Percentiles rank a stretch among this genome's conserved stretches.
These are phyloP conservation scores for Colletotrichum lini DNA, from an alignment of 2,329 filamentous ascomycete genomes.

Conservation along the genomic window DNA sequence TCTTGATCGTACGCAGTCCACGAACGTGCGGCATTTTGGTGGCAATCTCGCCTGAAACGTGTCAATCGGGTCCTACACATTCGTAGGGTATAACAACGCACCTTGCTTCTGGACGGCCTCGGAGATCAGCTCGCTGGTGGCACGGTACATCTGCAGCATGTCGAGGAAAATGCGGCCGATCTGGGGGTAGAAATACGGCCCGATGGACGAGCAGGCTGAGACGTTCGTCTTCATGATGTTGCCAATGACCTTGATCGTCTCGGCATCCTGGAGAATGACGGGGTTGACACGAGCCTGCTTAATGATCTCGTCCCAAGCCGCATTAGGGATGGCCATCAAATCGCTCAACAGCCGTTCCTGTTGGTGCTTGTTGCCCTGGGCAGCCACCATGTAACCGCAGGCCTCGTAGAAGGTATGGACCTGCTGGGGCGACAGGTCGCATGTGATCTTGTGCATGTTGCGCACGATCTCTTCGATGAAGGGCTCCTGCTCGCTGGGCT, in stretches of 20 bases:
- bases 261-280: conserved; percentile 87
- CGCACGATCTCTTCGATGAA: conserved; percentile 99
- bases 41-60: conserved; percentile 81
- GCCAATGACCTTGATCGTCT: conserved; percentile 98
- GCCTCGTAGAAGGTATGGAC: conserved; percentile 99
- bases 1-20: conserved; percentile 97
- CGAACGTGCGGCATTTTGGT: conserved; percentile 98
- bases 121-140: conserved; percentile 96
- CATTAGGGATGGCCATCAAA: conserved; percentile 93
- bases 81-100: background rate
- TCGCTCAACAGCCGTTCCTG: conserved; percentile 94
- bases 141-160: conserved; percentile 99
- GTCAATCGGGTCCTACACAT: conserved; percentile 3
- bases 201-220: conserved; percentile 96
- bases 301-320: conserved; percentile 97
- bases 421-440: conserved; percentile 94
- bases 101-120: conserved; percentile 75
- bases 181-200: conserved; percentile 97
- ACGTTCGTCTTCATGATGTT: conserved; percentile 99
- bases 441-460: conserved; percentile 95
- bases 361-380: conserved; percentile 93
- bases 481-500: conserved; percentile 93
- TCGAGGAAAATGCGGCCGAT: conserved; percentile 98
- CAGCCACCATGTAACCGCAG: conserved; percentile 98
- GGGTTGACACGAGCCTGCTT: conserved; percentile 88